Conservation (phyloP, 1,284 basidiomycete species). For the Cryptococcus jaspeensis region DNA sequence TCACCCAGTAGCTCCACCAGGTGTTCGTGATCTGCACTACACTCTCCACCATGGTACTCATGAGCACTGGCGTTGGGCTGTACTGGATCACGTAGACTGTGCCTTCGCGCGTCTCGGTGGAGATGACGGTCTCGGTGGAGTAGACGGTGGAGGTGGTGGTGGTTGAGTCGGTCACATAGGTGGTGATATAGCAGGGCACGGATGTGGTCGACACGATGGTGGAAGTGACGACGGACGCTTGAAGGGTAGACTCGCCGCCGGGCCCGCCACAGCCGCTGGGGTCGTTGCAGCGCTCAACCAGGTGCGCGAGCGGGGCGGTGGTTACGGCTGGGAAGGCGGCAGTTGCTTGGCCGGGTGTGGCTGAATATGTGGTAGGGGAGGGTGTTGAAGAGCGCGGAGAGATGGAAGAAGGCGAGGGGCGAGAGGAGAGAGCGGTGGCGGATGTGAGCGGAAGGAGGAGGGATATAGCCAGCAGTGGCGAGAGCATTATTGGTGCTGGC, state of each 20-base stretch:
- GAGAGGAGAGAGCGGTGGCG: no score
- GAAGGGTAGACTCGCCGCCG: constrained; percentile 21
- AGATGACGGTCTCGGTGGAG: constrained; percentile 34
- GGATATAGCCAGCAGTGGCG: no score
- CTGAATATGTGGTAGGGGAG: no score
- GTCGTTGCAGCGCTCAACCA: background rate
- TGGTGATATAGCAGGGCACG: constrained; percentile 40
- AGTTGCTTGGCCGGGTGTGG: background rate
- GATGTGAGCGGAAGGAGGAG: no score
- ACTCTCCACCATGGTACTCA: constrained; percentile 19
- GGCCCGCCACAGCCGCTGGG: constrained; percentile 17
- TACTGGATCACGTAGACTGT: constrained; percentile 34
- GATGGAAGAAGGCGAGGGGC: no score
- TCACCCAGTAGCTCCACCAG: constrained; percentile 24
- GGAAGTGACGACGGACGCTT: constrained; percentile 29
- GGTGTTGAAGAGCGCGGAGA: no score
- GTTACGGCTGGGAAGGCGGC: background rate
- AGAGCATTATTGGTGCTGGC: no score
- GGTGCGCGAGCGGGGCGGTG: background rate
- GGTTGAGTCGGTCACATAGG: constrained; percentile 27
- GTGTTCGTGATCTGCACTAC: constrained; percentile 29
- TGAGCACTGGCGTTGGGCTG: constrained; percentile 30
- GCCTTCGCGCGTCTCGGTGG: constrained; percentile 33
- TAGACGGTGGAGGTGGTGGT: constrained; percentile 34
- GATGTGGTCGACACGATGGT: constrained; percentile 35